A percentile compares a stretch with the other conserved stretches of the same genome.
Evolutionary conservation across 2,329 filamentous ascomycete genomes (phyloP).

Genomic region (Gremmenia infestans): DNA sequence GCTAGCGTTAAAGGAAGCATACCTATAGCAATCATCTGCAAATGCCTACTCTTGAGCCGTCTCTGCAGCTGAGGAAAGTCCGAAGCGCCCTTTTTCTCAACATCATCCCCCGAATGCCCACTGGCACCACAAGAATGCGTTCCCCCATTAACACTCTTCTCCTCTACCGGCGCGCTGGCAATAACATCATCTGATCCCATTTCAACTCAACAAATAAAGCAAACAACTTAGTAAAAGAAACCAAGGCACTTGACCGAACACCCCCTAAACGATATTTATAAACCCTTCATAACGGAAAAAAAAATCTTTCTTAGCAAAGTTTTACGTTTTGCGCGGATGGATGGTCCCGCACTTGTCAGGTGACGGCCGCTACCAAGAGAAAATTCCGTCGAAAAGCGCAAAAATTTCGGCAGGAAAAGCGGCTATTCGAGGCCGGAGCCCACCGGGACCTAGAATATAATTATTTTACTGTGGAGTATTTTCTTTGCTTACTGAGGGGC

Average conservation of each 20-base stretch:
- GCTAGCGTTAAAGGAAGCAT: neutral
- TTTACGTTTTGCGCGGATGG: neutral
- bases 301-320: neutral
- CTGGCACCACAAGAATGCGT: neutral
- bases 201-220: neutral
- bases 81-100: conserved; percentile 19
- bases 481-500: neutral
- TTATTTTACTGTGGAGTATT: neutral
- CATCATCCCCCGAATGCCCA: conserved; percentile 20
- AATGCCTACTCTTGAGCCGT: conserved; percentile 51
- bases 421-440: conserved; percentile 2
- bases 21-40: conserved; percentile 63
- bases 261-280: neutral
- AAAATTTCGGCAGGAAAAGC: neutral
- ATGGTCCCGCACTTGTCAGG: neutral
- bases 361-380: neutral
- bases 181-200: conserved; percentile 13
- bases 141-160: conserved; percentile 7
- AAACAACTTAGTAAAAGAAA: neutral
- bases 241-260: neutral
- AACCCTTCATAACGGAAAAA: neutral
- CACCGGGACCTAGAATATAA: neutral
- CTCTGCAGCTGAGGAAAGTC: conserved; percentile 20
- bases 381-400: neutral
- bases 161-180: neutral